phyloP scores from a whole-genome alignment of 768 basidiomycete species.

The Cyclocybe aegerita region DNA sequence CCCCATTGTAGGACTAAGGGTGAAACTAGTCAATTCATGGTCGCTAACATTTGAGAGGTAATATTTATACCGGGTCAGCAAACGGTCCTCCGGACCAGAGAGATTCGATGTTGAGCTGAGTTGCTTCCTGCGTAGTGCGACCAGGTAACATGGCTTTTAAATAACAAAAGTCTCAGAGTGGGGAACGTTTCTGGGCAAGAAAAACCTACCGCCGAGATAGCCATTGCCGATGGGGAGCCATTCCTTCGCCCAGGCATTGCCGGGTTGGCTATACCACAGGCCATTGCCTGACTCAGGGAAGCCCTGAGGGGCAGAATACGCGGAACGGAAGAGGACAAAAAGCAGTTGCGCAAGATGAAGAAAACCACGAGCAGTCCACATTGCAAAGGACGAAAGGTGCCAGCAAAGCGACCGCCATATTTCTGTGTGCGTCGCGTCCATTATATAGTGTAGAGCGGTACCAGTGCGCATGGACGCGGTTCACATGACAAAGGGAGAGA shows the following conservation, averaged over 20 bases:
- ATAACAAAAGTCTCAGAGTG: background rate
- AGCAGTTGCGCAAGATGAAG: slow-evolving; percentile 10
- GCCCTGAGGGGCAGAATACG: slow-evolving; percentile 22
- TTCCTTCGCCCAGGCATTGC: slow-evolving; percentile 54
- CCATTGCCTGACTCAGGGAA: slow-evolving; percentile 76
- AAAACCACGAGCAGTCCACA: slow-evolving; percentile 9
- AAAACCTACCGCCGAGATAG: slow-evolving; percentile 54
- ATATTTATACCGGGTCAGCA: slow-evolving; percentile 50
- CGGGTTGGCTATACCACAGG: slow-evolving; percentile 64
- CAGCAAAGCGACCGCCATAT: background rate
- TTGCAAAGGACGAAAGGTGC: slow-evolving; percentile 2
- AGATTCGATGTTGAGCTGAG: slow-evolving; percentile 73
- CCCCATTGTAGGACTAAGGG: slow-evolving; percentile 64
- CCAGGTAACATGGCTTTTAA: slow-evolving; percentile 63
- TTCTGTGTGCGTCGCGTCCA: too few relatives aligned
- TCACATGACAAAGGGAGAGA: too few relatives aligned
- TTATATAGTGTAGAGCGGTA: too few relatives aligned
- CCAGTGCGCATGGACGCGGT: too few relatives aligned
- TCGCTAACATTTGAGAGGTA: background rate
- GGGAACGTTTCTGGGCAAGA: background rate
- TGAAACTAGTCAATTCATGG: background rate
- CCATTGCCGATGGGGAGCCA: slow-evolving; percentile 77
- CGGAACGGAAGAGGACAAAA: slow-evolving; percentile 3
- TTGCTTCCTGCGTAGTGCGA: slow-evolving; percentile 56
- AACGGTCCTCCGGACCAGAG: slow-evolving; percentile 79